phyloP scores from a whole-genome alignment of 805 yeast genomes.

The Saccharomycopsis capsularis region DNA sequence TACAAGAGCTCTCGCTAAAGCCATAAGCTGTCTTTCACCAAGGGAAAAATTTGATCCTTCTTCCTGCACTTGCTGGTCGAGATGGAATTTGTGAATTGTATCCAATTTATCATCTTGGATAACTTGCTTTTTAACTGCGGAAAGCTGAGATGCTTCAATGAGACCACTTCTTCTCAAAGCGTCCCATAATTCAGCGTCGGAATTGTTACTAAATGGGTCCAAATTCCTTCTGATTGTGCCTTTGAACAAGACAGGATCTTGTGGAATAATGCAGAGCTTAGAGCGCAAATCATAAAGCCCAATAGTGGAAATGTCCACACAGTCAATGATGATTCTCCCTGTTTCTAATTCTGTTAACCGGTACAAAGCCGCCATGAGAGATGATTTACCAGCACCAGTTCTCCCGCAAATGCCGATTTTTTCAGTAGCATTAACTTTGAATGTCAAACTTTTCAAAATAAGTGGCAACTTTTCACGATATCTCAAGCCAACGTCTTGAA shows the following conservation, averaged over 20 bases:
- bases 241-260: conserved; percentile 79
- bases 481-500: conserved; percentile 48
- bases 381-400: conserved; percentile 70
- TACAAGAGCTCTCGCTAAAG: conserved; percentile 77
- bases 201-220: conserved; percentile 60
- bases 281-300: conserved; percentile 68
- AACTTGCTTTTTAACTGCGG: conserved; percentile 25
- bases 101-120: conserved; percentile 26
- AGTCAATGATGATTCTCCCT: conserved; percentile 60
- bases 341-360: conserved; percentile 53
- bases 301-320: conserved; percentile 51
- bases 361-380: conserved; percentile 66
- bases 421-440: conserved; percentile 44
- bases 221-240: conserved; percentile 71
- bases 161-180: conserved; percentile 58
- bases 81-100: conserved; percentile 48
- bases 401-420: conserved; percentile 63
- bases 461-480: conserved; percentile 61
- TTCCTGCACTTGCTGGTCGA: conserved; percentile 52
- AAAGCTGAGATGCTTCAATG: conserved; percentile 33
- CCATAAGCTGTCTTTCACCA: conserved; percentile 66
- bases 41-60: conserved; percentile 60
- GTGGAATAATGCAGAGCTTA: conserved; percentile 75
- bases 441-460: conserved; percentile 50
- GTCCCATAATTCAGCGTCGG: conserved; percentile 61